Evolutionary conservation across 2,329 filamentous ascomycete genomes (phyloP), one percentile per base, ranked within the genome.

Genomic region (Phyllosticta ampelicida): DNA sequence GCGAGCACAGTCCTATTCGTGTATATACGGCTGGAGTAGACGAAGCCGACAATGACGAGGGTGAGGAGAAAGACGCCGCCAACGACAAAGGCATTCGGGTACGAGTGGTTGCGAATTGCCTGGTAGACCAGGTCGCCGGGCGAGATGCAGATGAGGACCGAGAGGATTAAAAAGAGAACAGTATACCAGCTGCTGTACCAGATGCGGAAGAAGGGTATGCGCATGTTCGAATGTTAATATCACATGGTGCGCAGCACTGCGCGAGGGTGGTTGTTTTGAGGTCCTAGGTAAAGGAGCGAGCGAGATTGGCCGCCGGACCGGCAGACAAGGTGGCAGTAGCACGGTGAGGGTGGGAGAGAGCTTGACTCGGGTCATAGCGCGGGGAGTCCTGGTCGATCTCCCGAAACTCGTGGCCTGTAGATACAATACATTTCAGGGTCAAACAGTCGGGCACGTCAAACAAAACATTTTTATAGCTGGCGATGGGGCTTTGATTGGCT

Each of bases 11-110:
- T 87, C 62, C 89, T 84, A 67, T 89, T 95, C 56, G 92, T 89
- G 73, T 92, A 96, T 19, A 96, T 81, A n/a, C 94, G 81, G 56
- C 85, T 83, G 58, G 85, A 81, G 71, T 95, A 96, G 66, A 96
- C 82, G 65, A 95, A 83, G 51, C 83, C 72, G 50, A 89, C 81
- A 56, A 90, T 74, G 51, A 88, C 61, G 51, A 86, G 77, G 13
- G 89, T 90, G 53, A 90, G 75, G 59, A 91, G 73, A 69, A 95
- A 95, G 65, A 82, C 81, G 60, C 87, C 84, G 56, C 83, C 82
- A 64, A 96, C 82, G 67, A 94, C 86, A 74, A 94, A 87, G 66
- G 95, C 83, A 71, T 96, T 94, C 71, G 88, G 88, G 54, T 84
- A 76, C 65, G 90, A 86, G 55, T 75, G 62, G 59, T 82, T 84